These are phyloP conservation scores for Epichloe brachyelytri DNA, from an alignment of 2,329 filamentous ascomycete species.

Conservation along the genomic window DNA sequence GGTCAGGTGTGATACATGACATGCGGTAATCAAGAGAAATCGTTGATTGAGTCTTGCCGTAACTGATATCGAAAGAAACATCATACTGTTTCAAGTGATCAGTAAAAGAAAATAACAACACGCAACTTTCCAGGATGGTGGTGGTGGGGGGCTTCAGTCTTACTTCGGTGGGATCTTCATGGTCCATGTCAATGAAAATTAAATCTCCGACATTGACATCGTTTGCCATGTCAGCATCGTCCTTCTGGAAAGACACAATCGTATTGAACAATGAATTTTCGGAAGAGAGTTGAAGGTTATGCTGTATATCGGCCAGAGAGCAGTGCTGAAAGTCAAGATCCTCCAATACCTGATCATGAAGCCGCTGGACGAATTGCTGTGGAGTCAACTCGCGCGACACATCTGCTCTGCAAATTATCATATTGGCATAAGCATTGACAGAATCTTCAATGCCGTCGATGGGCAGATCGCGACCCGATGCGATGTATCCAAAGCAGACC, in stretches of 20 bases:
- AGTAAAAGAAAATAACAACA: background rate
- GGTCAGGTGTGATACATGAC: background rate
- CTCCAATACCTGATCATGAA: conserved; percentile 32
- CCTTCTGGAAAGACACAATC: conserved; percentile 18
- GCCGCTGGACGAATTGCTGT: conserved; percentile 16
- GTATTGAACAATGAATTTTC: conserved; percentile 18
- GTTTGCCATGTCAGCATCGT: background rate
- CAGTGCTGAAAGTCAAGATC: conserved; percentile 33
- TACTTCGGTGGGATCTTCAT: conserved; percentile 3
- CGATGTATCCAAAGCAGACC: conserved; percentile 3
- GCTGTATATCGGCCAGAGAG: conserved; percentile 34
- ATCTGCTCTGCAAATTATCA: conserved; percentile 1
- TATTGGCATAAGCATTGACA: conserved; percentile 3
- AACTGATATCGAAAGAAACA: background rate
- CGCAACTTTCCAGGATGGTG: too few species aligned
- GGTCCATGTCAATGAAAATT: background rate
- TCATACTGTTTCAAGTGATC: background rate
- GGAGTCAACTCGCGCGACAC: conserved; percentile 19
- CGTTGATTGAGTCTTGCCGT: background rate
- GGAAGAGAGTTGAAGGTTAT: conserved; percentile 11
- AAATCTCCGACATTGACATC: background rate
- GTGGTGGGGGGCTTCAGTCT: background rate
- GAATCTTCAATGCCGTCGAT: conserved; percentile 2
- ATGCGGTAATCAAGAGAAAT: background rate
- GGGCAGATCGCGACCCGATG: conserved; percentile 1